These are phyloP conservation scores for Aspergillus biplanus DNA, from an alignment of 495 filamentous ascomycete species.

Conservation along the genomic window DNA sequence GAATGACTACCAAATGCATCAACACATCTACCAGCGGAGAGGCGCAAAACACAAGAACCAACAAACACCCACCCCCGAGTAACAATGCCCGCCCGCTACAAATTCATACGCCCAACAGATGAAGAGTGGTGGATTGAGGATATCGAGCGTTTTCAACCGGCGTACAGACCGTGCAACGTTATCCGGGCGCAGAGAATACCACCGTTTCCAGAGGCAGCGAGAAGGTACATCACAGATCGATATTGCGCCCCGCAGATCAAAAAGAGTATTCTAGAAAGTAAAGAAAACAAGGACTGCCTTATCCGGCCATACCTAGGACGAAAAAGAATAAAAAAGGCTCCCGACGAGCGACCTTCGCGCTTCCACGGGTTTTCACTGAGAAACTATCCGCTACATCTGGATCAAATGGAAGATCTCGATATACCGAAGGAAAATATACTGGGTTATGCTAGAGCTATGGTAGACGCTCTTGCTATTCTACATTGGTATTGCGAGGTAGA, in stretches of 20 bases:
- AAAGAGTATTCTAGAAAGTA: constrained; percentile 30
- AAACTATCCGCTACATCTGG: constrained; percentile 53
- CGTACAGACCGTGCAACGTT: constrained; percentile 41
- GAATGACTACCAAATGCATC: constrained; percentile 43
- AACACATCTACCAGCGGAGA: constrained; percentile 12
- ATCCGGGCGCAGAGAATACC: constrained; percentile 46
- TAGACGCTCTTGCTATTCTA: constrained; percentile 47
- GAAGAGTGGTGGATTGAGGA: constrained; percentile 38
- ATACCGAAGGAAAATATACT: constrained; percentile 25
- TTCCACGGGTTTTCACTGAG: constrained; percentile 40
- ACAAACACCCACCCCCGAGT: constrained; percentile 15
- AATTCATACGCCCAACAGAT: constrained; percentile 28
- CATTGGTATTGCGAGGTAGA: constrained; percentile 50
- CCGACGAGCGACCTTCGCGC: not conserved
- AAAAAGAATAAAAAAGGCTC: constrained; percentile 21
- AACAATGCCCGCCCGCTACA: constrained; percentile 26
- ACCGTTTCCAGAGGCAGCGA: constrained; percentile 29
- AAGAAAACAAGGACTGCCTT: constrained; percentile 46
- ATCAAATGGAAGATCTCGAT: constrained; percentile 49
- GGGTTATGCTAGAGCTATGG: constrained; percentile 41
- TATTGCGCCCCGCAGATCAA: constrained; percentile 35
- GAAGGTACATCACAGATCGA: constrained; percentile 34
- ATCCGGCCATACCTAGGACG: constrained; percentile 51
- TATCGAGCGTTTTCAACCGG: constrained; percentile 30
- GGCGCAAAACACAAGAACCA: not conserved